Conservation (phyloP, 371 early-diverging fungal genomes). For the Lichtheimia corymbifera region DNA sequence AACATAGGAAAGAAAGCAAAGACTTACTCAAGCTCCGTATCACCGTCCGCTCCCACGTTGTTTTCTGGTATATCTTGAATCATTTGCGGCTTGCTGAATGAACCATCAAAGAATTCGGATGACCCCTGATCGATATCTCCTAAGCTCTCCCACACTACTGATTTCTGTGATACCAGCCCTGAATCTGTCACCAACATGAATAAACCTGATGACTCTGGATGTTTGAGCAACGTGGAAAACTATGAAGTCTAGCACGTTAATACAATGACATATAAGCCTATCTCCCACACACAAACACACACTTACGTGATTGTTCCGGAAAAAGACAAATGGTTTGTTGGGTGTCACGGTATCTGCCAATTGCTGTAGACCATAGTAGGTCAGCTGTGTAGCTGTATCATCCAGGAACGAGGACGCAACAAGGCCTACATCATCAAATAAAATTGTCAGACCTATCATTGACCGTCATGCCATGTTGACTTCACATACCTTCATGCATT, state of each 20-base stretch:
- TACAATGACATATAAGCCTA: not conserved
- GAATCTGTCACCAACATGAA: slow-evolving; percentile 89
- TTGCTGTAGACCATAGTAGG: slow-evolving; percentile 72
- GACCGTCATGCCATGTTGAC: not conserved
- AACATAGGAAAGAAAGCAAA: not conserved
- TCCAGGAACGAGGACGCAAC: slow-evolving; percentile 69
- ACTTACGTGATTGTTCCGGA: slow-evolving; percentile 90
- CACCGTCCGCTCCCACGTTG: slow-evolving; percentile 5
- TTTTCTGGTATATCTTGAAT: not conserved
- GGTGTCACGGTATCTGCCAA: slow-evolving; percentile 66
- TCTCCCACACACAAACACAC: not conserved
- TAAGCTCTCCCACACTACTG: slow-evolving; percentile 80
- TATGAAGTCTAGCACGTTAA: slow-evolving; percentile 11
- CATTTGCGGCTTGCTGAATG: slow-evolving; percentile 45
- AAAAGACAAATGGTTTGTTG: slow-evolving; percentile 72
- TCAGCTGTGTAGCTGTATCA: slow-evolving; percentile 81
- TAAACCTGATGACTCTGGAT: slow-evolving; percentile 56
- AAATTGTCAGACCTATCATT: not conserved
- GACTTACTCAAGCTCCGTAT: slow-evolving; percentile 30
- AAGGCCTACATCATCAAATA: slow-evolving; percentile 36
- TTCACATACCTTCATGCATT: slow-evolving; percentile 29
- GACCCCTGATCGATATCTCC: slow-evolving; percentile 67
- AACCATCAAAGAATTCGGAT: slow-evolving; percentile 67
- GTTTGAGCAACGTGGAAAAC: slow-evolving; percentile 84
- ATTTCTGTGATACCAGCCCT: slow-evolving; percentile 65